These are phyloP conservation scores for Aureobasidium sp. DNA, from an alignment of 2,329 filamentous ascomycete genomes.

Conservation along the genomic window DNA sequence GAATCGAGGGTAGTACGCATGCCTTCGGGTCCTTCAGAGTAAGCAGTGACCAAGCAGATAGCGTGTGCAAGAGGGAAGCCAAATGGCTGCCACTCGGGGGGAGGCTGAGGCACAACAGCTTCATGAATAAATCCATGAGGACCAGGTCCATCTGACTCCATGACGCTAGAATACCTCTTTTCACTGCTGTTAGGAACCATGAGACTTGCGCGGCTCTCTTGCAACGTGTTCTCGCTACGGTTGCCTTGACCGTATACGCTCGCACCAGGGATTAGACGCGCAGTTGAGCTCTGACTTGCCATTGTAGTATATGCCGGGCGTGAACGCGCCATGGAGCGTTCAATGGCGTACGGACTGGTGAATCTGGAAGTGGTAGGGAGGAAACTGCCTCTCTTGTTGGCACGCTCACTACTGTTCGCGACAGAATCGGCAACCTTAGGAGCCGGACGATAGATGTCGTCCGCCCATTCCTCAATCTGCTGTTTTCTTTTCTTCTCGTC, in stretches of 20 bases:
- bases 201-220: slow-evolving; percentile 36
- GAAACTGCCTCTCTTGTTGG: slow-evolving; percentile 79
- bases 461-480: slow-evolving; percentile 96
- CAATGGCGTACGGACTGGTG: slow-evolving; percentile 78
- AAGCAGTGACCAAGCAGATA: slow-evolving; percentile 91
- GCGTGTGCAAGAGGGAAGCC: slow-evolving; percentile 90
- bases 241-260: slow-evolving; percentile 62
- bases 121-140: slow-evolving; percentile 95
- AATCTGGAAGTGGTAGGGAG: slow-evolving; percentile 92
- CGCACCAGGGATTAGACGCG: slow-evolving; percentile 58
- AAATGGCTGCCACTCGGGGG: slow-evolving; percentile 94
- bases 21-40: slow-evolving; percentile 91
- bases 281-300: slow-evolving; percentile 77
- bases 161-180: slow-evolving; percentile 46
- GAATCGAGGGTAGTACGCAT: slow-evolving; percentile 92
- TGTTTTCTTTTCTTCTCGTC: slow-evolving; percentile 77
- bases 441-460: slow-evolving; percentile 92
- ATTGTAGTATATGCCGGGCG: slow-evolving; percentile 75
- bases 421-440: slow-evolving; percentile 67
- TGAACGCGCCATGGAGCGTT: slow-evolving; percentile 48
- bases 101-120: slow-evolving; percentile 89
- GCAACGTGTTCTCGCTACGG: slow-evolving; percentile 51
- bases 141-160: slow-evolving; percentile 59
- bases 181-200: slow-evolving; percentile 38
- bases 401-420: slow-evolving; percentile 59